Conservation (phyloP, 2,329 filamentous ascomycete species). For the Curvularia hawaiiensis region DNA sequence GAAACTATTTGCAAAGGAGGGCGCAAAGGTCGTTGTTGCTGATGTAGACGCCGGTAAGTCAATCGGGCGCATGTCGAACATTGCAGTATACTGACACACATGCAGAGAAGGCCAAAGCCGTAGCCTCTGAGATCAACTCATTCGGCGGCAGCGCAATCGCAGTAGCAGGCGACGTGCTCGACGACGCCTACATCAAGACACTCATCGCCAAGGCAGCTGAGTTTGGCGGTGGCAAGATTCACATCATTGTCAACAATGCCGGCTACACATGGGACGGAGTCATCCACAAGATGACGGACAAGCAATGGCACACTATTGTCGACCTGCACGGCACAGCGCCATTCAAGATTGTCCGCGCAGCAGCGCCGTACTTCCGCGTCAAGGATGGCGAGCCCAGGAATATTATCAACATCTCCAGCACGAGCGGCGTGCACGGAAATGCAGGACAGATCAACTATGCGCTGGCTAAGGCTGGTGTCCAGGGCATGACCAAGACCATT, state of each 20-base stretch:
- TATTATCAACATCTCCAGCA: conserved; percentile 84
- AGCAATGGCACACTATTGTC: conserved; percentile 89
- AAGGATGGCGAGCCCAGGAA: conserved; percentile 78
- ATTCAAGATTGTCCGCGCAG: conserved; percentile 79
- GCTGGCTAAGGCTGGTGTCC: conserved; percentile 81
- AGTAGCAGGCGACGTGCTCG: conserved; percentile 77
- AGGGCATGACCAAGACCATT: conserved; percentile 84
- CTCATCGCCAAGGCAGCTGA: conserved; percentile 77
- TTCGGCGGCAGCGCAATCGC: conserved; percentile 71
- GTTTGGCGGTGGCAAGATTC: conserved; percentile 85
- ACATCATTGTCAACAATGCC: conserved; percentile 90
- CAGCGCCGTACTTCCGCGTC: conserved; percentile 85
- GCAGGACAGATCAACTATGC: conserved; percentile 91
- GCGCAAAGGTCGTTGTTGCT: conserved; percentile 80
- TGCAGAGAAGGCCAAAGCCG: conserved; percentile 69
- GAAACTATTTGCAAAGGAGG: conserved; percentile 83
- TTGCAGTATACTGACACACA: conserved; percentile 21
- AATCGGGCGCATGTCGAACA: not conserved
- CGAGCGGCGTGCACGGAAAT: conserved; percentile 83
- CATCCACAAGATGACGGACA: conserved; percentile 90
- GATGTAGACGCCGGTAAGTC: conserved; percentile 74
- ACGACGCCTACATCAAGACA: conserved; percentile 69
- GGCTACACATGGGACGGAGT: conserved; percentile 94
- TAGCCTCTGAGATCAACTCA: conserved; percentile 72
- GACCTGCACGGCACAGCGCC: conserved; percentile 83